These are phyloP conservation scores for Leucocoprinus birnbaumii DNA, from an alignment of 768 basidiomycete species.

Conservation along the genomic window DNA sequence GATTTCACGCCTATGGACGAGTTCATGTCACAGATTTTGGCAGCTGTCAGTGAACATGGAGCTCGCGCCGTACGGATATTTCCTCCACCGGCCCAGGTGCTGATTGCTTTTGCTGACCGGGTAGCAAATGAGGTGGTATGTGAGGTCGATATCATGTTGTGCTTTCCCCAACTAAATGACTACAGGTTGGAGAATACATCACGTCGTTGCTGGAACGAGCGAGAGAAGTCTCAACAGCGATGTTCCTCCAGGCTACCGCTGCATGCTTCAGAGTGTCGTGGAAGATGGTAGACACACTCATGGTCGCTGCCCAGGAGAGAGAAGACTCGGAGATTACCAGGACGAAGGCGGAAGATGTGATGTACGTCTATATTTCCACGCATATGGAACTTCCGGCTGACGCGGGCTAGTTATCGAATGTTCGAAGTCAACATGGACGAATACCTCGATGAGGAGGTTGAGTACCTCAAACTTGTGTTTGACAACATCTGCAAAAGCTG, in stretches of 20 bases:
- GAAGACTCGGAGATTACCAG: constrained; percentile 37
- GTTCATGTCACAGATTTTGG: constrained; percentile 73
- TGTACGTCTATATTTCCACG: constrained; percentile 46
- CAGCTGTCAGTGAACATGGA: constrained; percentile 71
- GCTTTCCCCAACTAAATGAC: too few relatives aligned
- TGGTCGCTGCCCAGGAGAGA: constrained; percentile 49
- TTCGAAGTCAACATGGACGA: constrained; percentile 98
- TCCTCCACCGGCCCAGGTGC: constrained; percentile 72
- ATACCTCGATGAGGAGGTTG: constrained; percentile 92
- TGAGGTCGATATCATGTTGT: too few relatives aligned
- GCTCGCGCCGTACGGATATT: constrained; percentile 83
- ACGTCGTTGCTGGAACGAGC: constrained; percentile 73
- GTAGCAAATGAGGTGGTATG: constrained; percentile 82
- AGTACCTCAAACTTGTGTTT: constrained; percentile 70
- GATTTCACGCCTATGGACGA: constrained; percentile 93
- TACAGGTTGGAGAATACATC: constrained; percentile 85
- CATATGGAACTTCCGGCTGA: constrained; percentile 9
- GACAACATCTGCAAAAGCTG: constrained; percentile 76
- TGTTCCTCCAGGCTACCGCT: constrained; percentile 82
- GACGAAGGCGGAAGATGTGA: constrained; percentile 73
- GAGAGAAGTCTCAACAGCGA: constrained; percentile 65
- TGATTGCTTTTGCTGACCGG: constrained; percentile 81
- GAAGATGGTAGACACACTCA: constrained; percentile 77
- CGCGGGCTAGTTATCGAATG: constrained; percentile 72
- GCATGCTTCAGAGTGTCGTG: constrained; percentile 89